Percentiles rank a stretch among this genome's conserved stretches.
phyloP scores from a whole-genome alignment of 305 asterid genomes.

The Solanum chacoense region DNA sequence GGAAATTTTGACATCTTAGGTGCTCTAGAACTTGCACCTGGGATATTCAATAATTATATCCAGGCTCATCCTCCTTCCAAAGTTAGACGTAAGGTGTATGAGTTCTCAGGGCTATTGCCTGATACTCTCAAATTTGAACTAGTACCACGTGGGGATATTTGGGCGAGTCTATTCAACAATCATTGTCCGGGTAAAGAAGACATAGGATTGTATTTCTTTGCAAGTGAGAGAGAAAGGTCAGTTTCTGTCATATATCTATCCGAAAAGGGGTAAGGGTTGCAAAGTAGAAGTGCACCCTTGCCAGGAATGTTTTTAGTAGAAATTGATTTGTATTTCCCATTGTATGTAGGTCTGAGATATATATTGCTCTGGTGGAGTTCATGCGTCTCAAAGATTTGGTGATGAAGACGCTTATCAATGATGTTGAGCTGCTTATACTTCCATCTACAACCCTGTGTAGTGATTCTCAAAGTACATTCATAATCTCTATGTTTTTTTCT shows the following conservation, averaged over 20 bases:
- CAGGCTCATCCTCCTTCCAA: conserved; percentile 43
- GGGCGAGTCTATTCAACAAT: conserved; percentile 24
- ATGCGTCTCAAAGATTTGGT: conserved; percentile 21
- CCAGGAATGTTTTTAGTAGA: neutral
- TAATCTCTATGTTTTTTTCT: neutral
- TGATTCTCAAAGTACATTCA: conserved; percentile 38
- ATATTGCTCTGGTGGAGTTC: conserved; percentile 24
- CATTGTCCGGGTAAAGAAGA: conserved; percentile 26
- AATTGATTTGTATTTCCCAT: neutral
- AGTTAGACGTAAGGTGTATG: conserved; percentile 27
- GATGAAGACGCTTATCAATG: conserved; percentile 30
- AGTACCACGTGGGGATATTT: conserved; percentile 21
- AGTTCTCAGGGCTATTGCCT: conserved; percentile 42
- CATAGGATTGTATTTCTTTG: conserved; percentile 51
- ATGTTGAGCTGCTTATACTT: conserved; percentile 43
- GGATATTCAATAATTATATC: conserved; percentile 15
- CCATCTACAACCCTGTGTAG: conserved; percentile 34
- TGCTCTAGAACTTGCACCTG: neutral
- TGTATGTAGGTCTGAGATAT: conserved; percentile 21
- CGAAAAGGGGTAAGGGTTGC: neutral
- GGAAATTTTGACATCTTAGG: conserved; percentile 28
- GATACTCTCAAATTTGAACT: conserved; percentile 29
- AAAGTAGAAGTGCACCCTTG: neutral
- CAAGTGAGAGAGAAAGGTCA: conserved; percentile 35
- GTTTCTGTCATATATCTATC: neutral